Percentiles rank a stretch among this genome's conserved stretches.
Evolutionary conservation across 1,139 yeast genomes (phyloP).

Genomic region (Meyerozyma elateridarum): DNA sequence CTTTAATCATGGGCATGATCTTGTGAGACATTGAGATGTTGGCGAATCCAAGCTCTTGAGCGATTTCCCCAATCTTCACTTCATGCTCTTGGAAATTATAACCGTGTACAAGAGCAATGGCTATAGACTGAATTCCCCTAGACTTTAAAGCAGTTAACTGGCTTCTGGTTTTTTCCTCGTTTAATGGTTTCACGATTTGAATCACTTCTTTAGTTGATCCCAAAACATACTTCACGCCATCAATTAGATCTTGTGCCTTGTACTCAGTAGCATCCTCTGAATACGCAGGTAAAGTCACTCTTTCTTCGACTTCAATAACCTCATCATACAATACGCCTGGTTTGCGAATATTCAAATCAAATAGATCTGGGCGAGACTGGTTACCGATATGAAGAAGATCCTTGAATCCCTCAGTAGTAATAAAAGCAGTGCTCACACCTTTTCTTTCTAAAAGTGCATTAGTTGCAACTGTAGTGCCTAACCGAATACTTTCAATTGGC

Average conservation of each 20-base stretch:
- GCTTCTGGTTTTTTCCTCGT: slow-evolving; percentile 33
- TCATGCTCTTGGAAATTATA: slow-evolving; percentile 70
- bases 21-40: slow-evolving; percentile 58
- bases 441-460: slow-evolving; percentile 67
- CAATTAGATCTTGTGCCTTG: slow-evolving; percentile 15
- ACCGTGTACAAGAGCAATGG: slow-evolving; percentile 65
- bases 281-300: slow-evolving; percentile 66
- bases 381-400: slow-evolving; percentile 65
- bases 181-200: slow-evolving; percentile 47
- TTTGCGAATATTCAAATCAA: slow-evolving; percentile 56
- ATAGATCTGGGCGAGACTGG: slow-evolving; percentile 68
- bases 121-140: slow-evolving; percentile 59
- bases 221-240: slow-evolving; percentile 18
- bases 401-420: slow-evolving; percentile 63
- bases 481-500: slow-evolving; percentile 47
- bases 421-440: slow-evolving; percentile 59
- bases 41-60: slow-evolving; percentile 52
- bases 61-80: slow-evolving; percentile 49
- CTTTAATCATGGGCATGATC: slow-evolving; percentile 70
- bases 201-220: slow-evolving; percentile 67
- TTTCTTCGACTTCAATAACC: slow-evolving; percentile 66
- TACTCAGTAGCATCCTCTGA: slow-evolving; percentile 52
- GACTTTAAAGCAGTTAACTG: slow-evolving; percentile 40
- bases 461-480: slow-evolving; percentile 84
- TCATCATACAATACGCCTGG: slow-evolving; percentile 57